Base-by-base conservation (phyloP, 345 rosid genomes). In the Boechera retrofracta region DNA sequence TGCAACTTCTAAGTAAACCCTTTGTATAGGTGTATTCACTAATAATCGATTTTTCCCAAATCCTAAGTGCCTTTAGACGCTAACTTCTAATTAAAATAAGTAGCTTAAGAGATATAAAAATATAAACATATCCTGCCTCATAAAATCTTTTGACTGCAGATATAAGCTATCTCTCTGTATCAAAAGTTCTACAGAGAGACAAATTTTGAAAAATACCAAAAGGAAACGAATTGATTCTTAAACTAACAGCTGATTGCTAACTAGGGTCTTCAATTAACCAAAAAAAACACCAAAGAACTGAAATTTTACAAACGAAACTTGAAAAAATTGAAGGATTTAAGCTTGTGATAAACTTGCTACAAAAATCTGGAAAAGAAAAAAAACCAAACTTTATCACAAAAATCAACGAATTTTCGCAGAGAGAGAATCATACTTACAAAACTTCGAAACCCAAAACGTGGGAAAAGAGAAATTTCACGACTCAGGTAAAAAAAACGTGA, bases 1-100 rank as follows among this genome's bases (percentile, higher is more conserved):
- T 64, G 62, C 53, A 73, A 60, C 66, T 79, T 61, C 28, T 42
- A 79, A 73, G 74, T 16, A 73, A 79, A 73, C 33, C 65, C 18
- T 51, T 45, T 58, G 81, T 48, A 65, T 31, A 72, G 77, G 49
- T 71, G 60, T 64, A 28, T 48, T 54, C 31, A 65, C 4, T 7
- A 71, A 64, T 26, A 24, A 57, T 10, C 57, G 5, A 52, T 35
- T 3, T n/a, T 52, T 6, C 67, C 31, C 16, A 67, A 65, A 67
- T 78, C 69, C 65, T 67, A 67, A 35, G 64, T 67, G 69, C 44
- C 56, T 67, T 15, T 60, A 77, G 16, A 71, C 13, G 81, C 18
- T 65, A 64, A 38, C 45, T 63, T 55, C 5, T 53, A 70, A 62
- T 5, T 12, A 28, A 69, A 32, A 69, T 29, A 56, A 57, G 67